Evolutionary conservation across 1,139 yeast species (phyloP).

Genomic region (Lodderomyces jiufengensis): DNA sequence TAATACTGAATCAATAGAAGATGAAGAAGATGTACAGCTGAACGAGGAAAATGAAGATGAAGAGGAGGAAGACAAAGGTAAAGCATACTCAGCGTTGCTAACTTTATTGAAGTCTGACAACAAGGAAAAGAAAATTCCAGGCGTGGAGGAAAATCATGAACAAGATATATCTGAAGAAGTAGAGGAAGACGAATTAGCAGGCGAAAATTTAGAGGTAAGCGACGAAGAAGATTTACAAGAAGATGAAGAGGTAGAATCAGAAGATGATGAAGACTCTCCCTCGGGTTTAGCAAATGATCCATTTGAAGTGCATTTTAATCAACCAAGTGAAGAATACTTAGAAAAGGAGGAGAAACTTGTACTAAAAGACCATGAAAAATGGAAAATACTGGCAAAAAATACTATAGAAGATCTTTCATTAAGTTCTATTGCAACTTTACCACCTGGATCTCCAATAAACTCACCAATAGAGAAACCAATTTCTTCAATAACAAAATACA

Average conservation of each 20-base stretch:
- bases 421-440: slow-evolving; percentile 22
- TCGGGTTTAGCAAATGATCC: slow-evolving; percentile 44
- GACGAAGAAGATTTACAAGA: slow-evolving; percentile 25
- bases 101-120: slow-evolving; percentile 59
- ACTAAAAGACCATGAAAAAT: slow-evolving; percentile 19
- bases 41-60: slow-evolving; percentile 10
- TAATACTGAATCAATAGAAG: slow-evolving; percentile 8
- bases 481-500: slow-evolving; percentile 10
- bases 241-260: slow-evolving; percentile 28
- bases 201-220: slow-evolving; percentile 10
- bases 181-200: slow-evolving; percentile 24
- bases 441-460: slow-evolving; percentile 26
- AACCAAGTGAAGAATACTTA: slow-evolving; percentile 42
- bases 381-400: slow-evolving; percentile 24
- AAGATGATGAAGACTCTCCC: slow-evolving; percentile 25
- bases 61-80: slow-evolving; percentile 26
- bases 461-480: slow-evolving; percentile 8
- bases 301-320: slow-evolving; percentile 72
- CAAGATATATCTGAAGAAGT: slow-evolving; percentile 16
- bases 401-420: slow-evolving; percentile 20
- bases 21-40: slow-evolving; percentile 2
- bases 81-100: slow-evolving; percentile 74
- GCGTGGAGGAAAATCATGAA: slow-evolving; percentile 14
- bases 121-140: background rate
- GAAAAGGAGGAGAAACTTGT: slow-evolving; percentile 26